These are phyloP conservation scores for Rhexocercosporidium sp. DNA, from an alignment of 2,329 filamentous ascomycete genomes.

Conservation along the genomic window DNA sequence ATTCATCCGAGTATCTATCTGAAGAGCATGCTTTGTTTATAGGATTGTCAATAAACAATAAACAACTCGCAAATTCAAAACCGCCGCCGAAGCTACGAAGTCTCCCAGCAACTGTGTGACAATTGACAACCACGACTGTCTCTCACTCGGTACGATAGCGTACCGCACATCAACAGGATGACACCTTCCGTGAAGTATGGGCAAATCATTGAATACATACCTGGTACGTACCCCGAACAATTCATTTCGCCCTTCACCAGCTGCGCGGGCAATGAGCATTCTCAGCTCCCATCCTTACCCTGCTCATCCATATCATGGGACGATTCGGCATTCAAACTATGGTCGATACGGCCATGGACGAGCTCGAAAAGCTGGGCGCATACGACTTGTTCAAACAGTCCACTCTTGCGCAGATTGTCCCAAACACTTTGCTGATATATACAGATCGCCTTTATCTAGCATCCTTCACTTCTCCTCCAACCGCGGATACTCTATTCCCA, in stretches of 20 bases:
- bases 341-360: constrained; percentile 20
- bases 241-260: constrained; percentile 13
- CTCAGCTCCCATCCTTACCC: constrained; percentile 32
- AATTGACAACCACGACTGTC: constrained; percentile 29
- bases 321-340: constrained; percentile 30
- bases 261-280: constrained; percentile 26
- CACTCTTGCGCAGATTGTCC: constrained; percentile 16
- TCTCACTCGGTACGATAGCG: constrained; percentile 14
- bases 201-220: constrained; percentile 95
- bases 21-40: constrained; percentile 34
- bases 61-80: constrained; percentile 17
- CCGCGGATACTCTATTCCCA: constrained; percentile 83
- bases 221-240: constrained; percentile 63
- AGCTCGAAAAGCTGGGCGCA: constrained; percentile 24
- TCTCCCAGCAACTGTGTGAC: constrained; percentile 17
- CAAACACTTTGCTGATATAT: constrained; percentile 47
- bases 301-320: constrained; percentile 25
- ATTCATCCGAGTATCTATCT: background rate
- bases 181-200: constrained; percentile 64
- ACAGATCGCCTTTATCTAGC: constrained; percentile 93
- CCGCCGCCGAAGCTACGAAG: constrained; percentile 21
- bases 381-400: constrained; percentile 13
- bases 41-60: constrained; percentile 23
- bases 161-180: constrained; percentile 42
- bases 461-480: constrained; percentile 84